These are phyloP conservation scores for Aureobasidium sp. DNA, from an alignment of 2,329 filamentous ascomycete genomes.

Conservation along the genomic window DNA sequence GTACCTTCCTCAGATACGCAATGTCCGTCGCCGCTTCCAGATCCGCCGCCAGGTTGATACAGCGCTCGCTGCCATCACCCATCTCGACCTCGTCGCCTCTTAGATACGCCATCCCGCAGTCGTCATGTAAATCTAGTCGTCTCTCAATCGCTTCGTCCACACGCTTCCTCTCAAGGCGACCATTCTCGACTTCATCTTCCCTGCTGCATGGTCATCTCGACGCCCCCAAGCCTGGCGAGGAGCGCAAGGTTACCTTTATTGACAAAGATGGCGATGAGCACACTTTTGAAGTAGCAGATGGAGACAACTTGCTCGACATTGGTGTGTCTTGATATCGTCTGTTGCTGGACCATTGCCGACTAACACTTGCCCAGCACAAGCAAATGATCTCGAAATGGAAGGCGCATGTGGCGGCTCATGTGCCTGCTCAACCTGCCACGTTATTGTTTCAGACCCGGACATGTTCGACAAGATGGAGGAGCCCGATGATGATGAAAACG, in stretches of 20 bases:
- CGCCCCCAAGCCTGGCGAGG: conserved; percentile 82
- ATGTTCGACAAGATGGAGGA: conserved; percentile 43
- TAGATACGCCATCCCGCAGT: conserved; percentile 10
- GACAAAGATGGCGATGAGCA: conserved; percentile 77
- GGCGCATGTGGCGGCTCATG: conserved; percentile 91
- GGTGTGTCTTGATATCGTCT: conserved; percentile 30
- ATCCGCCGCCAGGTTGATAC: conserved; percentile 1
- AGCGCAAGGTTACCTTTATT: conserved; percentile 87
- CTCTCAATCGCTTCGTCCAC: not conserved
- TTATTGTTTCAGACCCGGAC: conserved; percentile 68
- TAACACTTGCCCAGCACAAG: conserved; percentile 53
- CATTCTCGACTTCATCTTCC: conserved; percentile 59
- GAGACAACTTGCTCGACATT: conserved; percentile 91
- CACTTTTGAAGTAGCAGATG: conserved; percentile 72
- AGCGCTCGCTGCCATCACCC: conserved; percentile 1
- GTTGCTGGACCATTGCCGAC: not conserved
- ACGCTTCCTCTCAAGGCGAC: conserved; percentile 28
- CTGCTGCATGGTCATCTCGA: conserved; percentile 70
- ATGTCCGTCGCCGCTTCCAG: conserved; percentile 10
- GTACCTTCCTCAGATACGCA: not conserved
- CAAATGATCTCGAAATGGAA: conserved; percentile 96
- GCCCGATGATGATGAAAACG: conserved; percentile 54
- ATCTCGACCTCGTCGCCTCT: conserved; percentile 14
- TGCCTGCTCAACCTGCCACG: conserved; percentile 88
- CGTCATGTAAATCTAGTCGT: not conserved